phyloP scores from a whole-genome alignment of 2,329 filamentous ascomycete genomes.

The Bisporella sp. region DNA sequence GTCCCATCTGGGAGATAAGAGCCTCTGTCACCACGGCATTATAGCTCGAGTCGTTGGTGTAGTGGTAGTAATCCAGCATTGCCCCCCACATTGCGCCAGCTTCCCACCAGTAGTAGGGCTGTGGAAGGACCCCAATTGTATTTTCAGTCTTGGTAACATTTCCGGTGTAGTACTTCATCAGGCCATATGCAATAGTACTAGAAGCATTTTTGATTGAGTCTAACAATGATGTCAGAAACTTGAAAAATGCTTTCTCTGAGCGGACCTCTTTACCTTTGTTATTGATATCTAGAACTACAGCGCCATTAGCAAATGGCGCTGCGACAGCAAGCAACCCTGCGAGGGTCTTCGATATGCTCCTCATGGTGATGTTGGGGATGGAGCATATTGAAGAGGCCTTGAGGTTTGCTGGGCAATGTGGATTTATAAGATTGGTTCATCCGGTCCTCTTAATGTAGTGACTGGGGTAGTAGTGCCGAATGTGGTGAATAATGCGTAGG shows the following conservation, averaged over 20 bases:
- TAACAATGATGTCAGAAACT: conserved; percentile 23
- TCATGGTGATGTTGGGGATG: not conserved
- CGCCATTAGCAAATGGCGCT: conserved; percentile 3
- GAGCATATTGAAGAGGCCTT: not conserved
- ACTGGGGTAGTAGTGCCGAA: no score
- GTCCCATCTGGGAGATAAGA: conserved; percentile 53
- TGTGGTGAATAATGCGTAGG: no score
- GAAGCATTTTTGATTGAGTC: conserved; percentile 56
- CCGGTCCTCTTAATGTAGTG: no score
- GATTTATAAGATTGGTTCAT: no score
- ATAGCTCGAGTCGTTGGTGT: conserved; percentile 56
- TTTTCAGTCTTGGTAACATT: conserved; percentile 47
- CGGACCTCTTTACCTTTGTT: conserved; percentile 7
- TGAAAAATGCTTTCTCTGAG: not conserved
- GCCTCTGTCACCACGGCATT: conserved; percentile 52
- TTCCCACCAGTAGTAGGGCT: conserved; percentile 58
- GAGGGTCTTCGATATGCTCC: not conserved
- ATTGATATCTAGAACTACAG: conserved; percentile 13
- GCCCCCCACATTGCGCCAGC: conserved; percentile 55
- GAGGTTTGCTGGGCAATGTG: no score
- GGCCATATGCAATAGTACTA: conserved; percentile 50
- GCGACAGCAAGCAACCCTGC: conserved; percentile 6
- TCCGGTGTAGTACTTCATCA: conserved; percentile 59
- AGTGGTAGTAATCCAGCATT: conserved; percentile 64
- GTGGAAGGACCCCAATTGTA: conserved; percentile 54